Base-by-base conservation (phyloP, 257 asterid species). In the Capsicum rhomboideum region DNA sequence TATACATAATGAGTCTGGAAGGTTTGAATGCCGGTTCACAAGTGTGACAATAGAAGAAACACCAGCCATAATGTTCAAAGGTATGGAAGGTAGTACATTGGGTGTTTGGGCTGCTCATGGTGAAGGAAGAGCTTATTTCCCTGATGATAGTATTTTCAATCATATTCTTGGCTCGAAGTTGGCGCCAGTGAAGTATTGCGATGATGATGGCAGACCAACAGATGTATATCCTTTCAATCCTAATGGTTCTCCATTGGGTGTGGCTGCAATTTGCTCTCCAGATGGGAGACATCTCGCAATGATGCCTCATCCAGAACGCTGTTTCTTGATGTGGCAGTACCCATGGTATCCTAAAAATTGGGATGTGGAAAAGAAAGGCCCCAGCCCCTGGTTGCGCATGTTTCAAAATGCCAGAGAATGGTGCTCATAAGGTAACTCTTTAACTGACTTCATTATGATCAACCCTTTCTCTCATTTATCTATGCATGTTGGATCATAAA, bases 41-140 rank as follows among this genome's bases (percentile, higher is more conserved):
- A 93, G 96, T 85, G 98, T 96, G 86, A 93, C 85, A 80, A 92
- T 96, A 52, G 94, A 91, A 82, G 90, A 90, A 23, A 93, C 98
- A 0, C 98, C 98, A 0, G 94, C 97, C 53, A 82, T 96, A 69
- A 96, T 96, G 99, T 82, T 96, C 44, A 93, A 85, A 82, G 99
- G 99, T 83, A 96, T 96, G 99, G 97, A 92, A 85, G 97, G 98
- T 23, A 94, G 99, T 79, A 92, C 95, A 0, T 58, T 96, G 69
- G 98, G 98, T 21, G 98, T 96, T 63, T 96, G 99, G 98, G 94
- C 98, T 58, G 98, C 98, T 12, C 99, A 96, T 80, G 99, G 99
- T 3, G 99, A 96, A 91, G 98, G 99, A 84, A 89, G 93, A 84
- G 97, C 98, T 82, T 94, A 90, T 88, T 96, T 94, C 84, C 99